Evolutionary conservation across 2,329 filamentous ascomycete species (phyloP), one percentile per base, ranked within the genome.

Genomic region (Endocalyx cinctus): DNA sequence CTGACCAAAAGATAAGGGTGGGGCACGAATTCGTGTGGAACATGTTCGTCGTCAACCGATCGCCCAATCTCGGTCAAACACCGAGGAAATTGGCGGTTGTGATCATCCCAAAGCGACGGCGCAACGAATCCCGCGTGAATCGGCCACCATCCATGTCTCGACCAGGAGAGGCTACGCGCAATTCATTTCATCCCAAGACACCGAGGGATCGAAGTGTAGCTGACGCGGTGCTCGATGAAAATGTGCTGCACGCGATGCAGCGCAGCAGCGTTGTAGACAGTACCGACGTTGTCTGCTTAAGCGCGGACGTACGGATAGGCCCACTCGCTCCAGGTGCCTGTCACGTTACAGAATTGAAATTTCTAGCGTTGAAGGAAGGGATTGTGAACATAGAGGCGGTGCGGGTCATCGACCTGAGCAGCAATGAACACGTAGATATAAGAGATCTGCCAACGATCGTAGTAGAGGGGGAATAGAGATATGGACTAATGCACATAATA

Each of bases 371-470:
- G 33, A 64, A 66, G 33, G 68, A 74, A 29, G 86, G 85, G 1
- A 70, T 86, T 19, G 69, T 86, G 18, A 70, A 72, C n/a, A 58
- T 90, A 3, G 85, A 89, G 47, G 79, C 80, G 3, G 68, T 90
- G 14, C 68, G 84, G 31, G 75, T 90, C 2, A 69, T 89, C 4
- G 86, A 92, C 55, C 55, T 90, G 39, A 75, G 68, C 15, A 84
- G 77, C 20, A 80, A 86, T 50, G 84, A 89, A 61, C 82, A 84
- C 51, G 80, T 86, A 4, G 84, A 90, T 57, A 79, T 89, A 34
- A 72, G 76, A 39, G 82, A 90, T 41, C 55, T 92, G 43, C 86
- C 86, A 0, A 78, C 74, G 27, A 76, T 87, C 47, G 60, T 87
- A 33, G 70, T 82, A 12, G 60, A 66, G 38, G 30, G 32, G 11